Evolutionary conservation across 768 basidiomycete species (phyloP).

Genomic region (Tephrocybe sp.): DNA sequence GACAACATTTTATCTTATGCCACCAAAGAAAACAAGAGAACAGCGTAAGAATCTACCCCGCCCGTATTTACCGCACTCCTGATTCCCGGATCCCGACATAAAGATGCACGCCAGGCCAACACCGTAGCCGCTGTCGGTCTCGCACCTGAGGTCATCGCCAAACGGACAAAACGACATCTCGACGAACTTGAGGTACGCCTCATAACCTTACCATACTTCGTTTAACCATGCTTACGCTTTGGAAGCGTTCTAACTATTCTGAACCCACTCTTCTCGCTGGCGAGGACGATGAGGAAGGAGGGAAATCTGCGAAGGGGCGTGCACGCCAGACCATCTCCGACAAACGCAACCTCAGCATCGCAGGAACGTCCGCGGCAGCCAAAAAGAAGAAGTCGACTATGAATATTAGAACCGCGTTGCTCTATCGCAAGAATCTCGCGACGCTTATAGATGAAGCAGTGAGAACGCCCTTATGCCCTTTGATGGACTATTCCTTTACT

Average conservation of each 20-base stretch:
- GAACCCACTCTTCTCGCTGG: constrained; percentile 51
- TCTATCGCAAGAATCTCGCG: constrained; percentile 80
- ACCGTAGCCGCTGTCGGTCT: constrained; percentile 42
- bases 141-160: constrained; percentile 67
- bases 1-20: constrained; percentile 32
- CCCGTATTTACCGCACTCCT: constrained; percentile 4
- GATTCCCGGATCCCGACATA: constrained; percentile 4
- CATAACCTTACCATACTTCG: constrained; percentile 3
- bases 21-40: constrained; percentile 48
- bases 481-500: constrained; percentile 3
- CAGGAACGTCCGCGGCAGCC: constrained; percentile 47
- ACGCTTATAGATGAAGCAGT: constrained; percentile 81
- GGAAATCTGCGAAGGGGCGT: constrained; percentile 58
- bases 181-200: constrained; percentile 77
- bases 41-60: constrained; percentile 37
- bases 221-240: constrained; percentile 11
- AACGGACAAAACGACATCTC: constrained; percentile 74
- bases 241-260: constrained; percentile 76
- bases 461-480: constrained; percentile 26
- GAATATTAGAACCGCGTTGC: constrained; percentile 74
- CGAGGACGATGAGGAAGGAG: constrained; percentile 48
- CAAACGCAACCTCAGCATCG: constrained; percentile 57
- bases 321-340: constrained; percentile 80
- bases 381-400: constrained; percentile 79
- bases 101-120: constrained; percentile 53